phyloP scores from a whole-genome alignment of 176 grass and related monocot genomes.

The Paspalum notatum region DNA sequence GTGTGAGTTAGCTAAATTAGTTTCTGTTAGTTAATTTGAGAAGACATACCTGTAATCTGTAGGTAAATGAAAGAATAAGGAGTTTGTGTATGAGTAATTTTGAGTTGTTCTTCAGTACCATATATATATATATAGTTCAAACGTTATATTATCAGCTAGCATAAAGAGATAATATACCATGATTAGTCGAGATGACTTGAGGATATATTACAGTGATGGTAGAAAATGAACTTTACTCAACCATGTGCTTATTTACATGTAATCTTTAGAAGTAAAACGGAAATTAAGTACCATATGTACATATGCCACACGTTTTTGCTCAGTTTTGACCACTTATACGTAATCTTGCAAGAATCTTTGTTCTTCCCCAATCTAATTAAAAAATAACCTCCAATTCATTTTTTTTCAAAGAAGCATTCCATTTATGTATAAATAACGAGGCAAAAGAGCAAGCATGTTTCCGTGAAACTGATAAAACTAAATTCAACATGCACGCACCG shows the following conservation, averaged over 20 bases:
- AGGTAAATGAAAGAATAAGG: neutral
- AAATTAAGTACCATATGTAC: neutral
- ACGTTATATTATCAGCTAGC: no score
- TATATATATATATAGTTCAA: neutral
- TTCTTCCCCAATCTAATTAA: neutral
- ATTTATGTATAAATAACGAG: neutral
- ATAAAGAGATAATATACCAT: neutral
- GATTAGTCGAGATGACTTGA: conserved; percentile 6
- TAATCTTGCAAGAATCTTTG: neutral
- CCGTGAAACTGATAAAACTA: neutral
- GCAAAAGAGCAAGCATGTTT: neutral
- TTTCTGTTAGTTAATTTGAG: conserved; percentile 13
- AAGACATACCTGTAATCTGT: neutral
- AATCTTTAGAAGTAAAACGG: neutral
- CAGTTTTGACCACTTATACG: conserved; percentile 21
- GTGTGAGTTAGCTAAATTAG: neutral
- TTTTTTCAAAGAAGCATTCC: neutral
- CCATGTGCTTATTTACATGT: neutral
- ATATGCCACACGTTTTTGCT: neutral
- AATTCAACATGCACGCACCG: conserved; percentile 19
- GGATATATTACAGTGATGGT: neutral
- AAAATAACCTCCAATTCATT: neutral
- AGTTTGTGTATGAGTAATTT: neutral
- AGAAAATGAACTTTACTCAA: neutral
- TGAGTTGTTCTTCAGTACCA: neutral